These are phyloP conservation scores for Boletales sp. DNA, from an alignment of 768 basidiomycete species.

Conservation along the genomic window DNA sequence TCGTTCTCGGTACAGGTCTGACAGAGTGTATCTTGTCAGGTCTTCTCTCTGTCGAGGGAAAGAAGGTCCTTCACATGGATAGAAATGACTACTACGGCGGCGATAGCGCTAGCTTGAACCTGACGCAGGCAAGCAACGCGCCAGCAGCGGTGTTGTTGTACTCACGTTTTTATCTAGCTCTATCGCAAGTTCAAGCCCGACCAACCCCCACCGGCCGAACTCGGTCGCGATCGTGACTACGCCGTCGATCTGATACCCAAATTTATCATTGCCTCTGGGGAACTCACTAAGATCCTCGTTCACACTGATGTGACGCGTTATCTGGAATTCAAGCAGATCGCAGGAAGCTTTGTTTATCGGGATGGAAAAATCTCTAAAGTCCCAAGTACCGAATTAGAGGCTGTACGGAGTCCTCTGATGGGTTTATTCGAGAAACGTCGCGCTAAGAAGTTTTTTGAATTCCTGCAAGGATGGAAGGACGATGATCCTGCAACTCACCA, in stretches of 20 bases:
- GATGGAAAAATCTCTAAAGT: slow-evolving; percentile 98
- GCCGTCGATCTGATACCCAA: slow-evolving; percentile 98
- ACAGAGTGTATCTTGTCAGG: slow-evolving; percentile 99
- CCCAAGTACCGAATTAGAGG: slow-evolving; percentile 96
- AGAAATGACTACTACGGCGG: slow-evolving; percentile 99
- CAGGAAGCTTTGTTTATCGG: slow-evolving; percentile 95
- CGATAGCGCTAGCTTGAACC: slow-evolving; percentile 93
- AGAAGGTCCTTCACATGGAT: slow-evolving; percentile 99
- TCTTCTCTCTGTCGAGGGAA: slow-evolving; percentile 96
- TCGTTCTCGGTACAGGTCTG: slow-evolving; percentile 93
- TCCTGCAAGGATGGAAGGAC: slow-evolving; percentile 93
- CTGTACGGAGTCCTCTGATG: slow-evolving; percentile 92
- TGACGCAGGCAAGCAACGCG: slow-evolving; percentile 76
- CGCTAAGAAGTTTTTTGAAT: slow-evolving; percentile 98
- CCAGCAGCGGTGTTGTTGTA: slow-evolving; percentile 3
- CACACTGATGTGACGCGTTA: slow-evolving; percentile 99
- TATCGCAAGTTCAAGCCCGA: slow-evolving; percentile 91
- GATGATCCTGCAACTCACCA: slow-evolving; percentile 95
- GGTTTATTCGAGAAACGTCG: slow-evolving; percentile 98
- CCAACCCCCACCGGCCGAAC: slow-evolving; percentile 70
- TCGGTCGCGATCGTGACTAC: slow-evolving; percentile 97
- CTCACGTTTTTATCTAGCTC: slow-evolving; percentile 52
- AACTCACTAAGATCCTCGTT: slow-evolving; percentile 96
- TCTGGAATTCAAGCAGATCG: slow-evolving; percentile 99
- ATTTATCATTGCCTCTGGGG: slow-evolving; percentile 98